Conservation (phyloP, 495 filamentous ascomycete genomes). For the Podospora anserina region DNA sequence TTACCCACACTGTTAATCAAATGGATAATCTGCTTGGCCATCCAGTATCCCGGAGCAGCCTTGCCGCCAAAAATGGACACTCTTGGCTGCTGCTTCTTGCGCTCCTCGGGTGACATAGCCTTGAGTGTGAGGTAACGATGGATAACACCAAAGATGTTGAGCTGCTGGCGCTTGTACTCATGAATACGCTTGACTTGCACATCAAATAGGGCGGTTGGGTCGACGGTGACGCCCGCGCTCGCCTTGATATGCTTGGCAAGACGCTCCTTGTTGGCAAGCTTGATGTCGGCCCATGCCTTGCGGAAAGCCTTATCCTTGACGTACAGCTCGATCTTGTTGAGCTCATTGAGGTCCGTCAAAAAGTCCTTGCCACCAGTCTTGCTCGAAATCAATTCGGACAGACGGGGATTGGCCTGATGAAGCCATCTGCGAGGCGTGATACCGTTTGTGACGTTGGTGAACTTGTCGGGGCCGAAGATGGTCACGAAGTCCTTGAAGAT, state of each 20-base stretch:
- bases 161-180: conserved; percentile 98
- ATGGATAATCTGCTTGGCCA: conserved; percentile 98
- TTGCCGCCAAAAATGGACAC: conserved; percentile 98
- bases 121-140: conserved; percentile 92
- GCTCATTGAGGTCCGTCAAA: conserved; percentile 79
- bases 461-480: conserved; percentile 93
- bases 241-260: conserved; percentile 88
- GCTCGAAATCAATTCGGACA: conserved; percentile 87
- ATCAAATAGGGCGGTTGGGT: conserved; percentile 87
- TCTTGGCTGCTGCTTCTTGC: conserved; percentile 84
- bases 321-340: conserved; percentile 77
- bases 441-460: conserved; percentile 97
- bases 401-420: conserved; percentile 90
- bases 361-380: conserved; percentile 81
- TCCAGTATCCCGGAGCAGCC: conserved; percentile 98
- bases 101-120: conserved; percentile 73
- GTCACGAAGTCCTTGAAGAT: conserved; percentile 98
- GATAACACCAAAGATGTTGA: conserved; percentile 98
- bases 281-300: conserved; percentile 88
- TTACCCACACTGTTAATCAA: conserved; percentile 87
- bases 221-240: conserved; percentile 72
- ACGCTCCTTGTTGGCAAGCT: conserved; percentile 64
- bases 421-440: conserved; percentile 95
- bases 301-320: conserved; percentile 85
- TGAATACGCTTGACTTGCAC: conserved; percentile 99